These are phyloP conservation scores for Phytophthora macrochlamydospora DNA, from an alignment of 352 stramenopile species.

Conservation along the genomic window DNA sequence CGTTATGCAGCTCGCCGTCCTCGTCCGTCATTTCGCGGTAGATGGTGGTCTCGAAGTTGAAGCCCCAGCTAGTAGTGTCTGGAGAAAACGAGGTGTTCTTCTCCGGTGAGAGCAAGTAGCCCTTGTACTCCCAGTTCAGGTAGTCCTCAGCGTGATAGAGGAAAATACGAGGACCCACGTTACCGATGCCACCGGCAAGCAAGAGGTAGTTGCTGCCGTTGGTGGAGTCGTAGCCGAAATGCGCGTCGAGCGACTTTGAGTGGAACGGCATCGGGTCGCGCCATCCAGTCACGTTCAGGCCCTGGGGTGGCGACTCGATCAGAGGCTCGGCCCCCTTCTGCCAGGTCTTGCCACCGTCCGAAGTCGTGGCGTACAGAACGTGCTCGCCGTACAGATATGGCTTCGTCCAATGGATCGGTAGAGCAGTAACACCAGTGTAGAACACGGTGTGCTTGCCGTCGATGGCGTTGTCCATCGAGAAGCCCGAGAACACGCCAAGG, in stretches of 20 bases:
- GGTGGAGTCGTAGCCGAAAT: constrained; percentile 31
- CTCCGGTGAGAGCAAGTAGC: constrained; percentile 56
- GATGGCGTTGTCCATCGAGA: constrained; percentile 58
- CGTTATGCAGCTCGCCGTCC: constrained; percentile 62
- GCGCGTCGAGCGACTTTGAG: constrained; percentile 54
- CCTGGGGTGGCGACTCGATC: constrained; percentile 52
- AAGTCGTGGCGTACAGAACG: constrained; percentile 67
- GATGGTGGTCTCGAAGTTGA: constrained; percentile 74
- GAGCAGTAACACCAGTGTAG: constrained; percentile 60
- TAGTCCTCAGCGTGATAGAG: constrained; percentile 69
- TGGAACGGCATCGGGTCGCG: constrained; percentile 69
- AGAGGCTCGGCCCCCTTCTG: constrained; percentile 55
- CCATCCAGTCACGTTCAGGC: constrained; percentile 69
- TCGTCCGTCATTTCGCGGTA: constrained; percentile 64
- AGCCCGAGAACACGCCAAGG: constrained; percentile 80
- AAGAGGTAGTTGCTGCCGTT: constrained; percentile 62
- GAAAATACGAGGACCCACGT: constrained; percentile 66
- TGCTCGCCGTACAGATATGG: constrained; percentile 71
- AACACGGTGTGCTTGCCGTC: constrained; percentile 73
- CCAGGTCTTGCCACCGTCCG: constrained; percentile 62
- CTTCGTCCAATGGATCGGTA: constrained; percentile 49
- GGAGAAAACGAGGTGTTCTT: constrained; percentile 69
- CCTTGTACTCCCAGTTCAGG: constrained; percentile 69
- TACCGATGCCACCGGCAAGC: constrained; percentile 55
- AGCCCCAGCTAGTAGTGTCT: constrained; percentile 64